These are phyloP conservation scores for Candida xiaguanensis DNA, from an alignment of 805 yeast genomes.

Conservation along the genomic window DNA sequence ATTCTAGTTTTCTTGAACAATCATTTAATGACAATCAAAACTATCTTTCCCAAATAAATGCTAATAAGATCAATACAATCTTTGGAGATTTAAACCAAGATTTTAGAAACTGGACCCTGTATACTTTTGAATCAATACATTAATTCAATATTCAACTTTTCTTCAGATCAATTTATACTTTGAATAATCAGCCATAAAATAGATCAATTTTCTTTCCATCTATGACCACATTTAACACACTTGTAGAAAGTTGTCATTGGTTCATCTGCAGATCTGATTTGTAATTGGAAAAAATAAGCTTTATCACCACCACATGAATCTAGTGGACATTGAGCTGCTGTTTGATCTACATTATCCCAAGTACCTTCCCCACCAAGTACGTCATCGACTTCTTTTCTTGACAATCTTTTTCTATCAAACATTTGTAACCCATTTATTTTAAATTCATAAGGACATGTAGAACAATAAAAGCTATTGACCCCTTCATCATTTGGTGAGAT, in stretches of 20 bases:
- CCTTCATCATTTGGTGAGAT: slow-evolving; percentile 48
- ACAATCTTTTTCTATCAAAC: slow-evolving; percentile 78
- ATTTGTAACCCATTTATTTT: slow-evolving; percentile 80
- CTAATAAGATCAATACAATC: slow-evolving; percentile 2
- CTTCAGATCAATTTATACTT: too few species aligned
- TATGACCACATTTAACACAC: slow-evolving; percentile 88
- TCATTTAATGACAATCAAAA: slow-evolving; percentile 4
- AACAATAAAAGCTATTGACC: slow-evolving; percentile 73
- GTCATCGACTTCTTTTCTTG: slow-evolving; percentile 90
- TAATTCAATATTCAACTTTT: not conserved
- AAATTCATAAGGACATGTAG: slow-evolving; percentile 94
- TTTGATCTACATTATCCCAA: slow-evolving; percentile 98
- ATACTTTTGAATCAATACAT: slow-evolving; percentile 7
- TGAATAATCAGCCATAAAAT: too few species aligned
- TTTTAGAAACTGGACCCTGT: slow-evolving; percentile 13
- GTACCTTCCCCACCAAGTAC: slow-evolving; percentile 96
- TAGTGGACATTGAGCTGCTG: slow-evolving; percentile 86
- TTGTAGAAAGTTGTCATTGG: slow-evolving; percentile 98
- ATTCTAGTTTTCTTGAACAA: slow-evolving; percentile 7
- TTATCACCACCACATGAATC: slow-evolving; percentile 82
- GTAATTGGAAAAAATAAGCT: slow-evolving; percentile 95
- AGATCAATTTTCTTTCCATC: slow-evolving; percentile 84
- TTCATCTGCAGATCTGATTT: slow-evolving; percentile 97
- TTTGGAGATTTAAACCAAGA: slow-evolving; percentile 7
- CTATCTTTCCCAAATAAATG: slow-evolving; percentile 1